phyloP scores from a whole-genome alignment of 495 filamentous ascomycete genomes.

The Aspergillus coremiiformis region DNA sequence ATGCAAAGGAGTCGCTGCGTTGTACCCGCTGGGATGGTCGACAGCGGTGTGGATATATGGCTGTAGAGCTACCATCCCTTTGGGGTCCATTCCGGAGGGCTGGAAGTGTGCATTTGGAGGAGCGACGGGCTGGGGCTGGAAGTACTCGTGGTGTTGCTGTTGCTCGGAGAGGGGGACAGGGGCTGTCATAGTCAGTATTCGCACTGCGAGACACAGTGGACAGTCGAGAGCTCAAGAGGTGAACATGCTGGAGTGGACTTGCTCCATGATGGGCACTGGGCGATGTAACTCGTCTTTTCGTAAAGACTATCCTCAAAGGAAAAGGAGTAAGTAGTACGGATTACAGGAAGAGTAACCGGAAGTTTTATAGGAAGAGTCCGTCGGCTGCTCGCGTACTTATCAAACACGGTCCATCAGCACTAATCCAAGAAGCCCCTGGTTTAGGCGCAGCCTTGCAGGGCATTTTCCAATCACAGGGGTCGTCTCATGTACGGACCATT shows the following conservation, averaged over 20 bases:
- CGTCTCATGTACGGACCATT: neutral
- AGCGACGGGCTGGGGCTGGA: neutral
- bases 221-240: too few relatives aligned
- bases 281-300: too few relatives aligned
- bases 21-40: slow-evolving; percentile 23
- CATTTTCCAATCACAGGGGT: neutral
- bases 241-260: neutral
- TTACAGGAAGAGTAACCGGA: too few relatives aligned
- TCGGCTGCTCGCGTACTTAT: too few relatives aligned
- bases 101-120: slow-evolving; percentile 2
- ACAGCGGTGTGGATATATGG: neutral
- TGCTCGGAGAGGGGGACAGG: slow-evolving; percentile 9
- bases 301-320: too few relatives aligned
- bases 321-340: too few relatives aligned
- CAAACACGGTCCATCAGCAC: too few relatives aligned
- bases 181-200: slow-evolving; percentile 2
- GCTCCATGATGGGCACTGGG: neutral
- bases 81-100: neutral
- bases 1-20: slow-evolving; percentile 24
- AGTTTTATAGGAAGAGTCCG: too few relatives aligned
- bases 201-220: neutral
- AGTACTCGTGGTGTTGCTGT: neutral
- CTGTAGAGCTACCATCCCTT: neutral
- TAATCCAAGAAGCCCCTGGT: too few relatives aligned
- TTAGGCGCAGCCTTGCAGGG: too few relatives aligned